phyloP scores from a whole-genome alignment of 495 filamentous ascomycete species.

The Aspergillus incahuasiensis region DNA sequence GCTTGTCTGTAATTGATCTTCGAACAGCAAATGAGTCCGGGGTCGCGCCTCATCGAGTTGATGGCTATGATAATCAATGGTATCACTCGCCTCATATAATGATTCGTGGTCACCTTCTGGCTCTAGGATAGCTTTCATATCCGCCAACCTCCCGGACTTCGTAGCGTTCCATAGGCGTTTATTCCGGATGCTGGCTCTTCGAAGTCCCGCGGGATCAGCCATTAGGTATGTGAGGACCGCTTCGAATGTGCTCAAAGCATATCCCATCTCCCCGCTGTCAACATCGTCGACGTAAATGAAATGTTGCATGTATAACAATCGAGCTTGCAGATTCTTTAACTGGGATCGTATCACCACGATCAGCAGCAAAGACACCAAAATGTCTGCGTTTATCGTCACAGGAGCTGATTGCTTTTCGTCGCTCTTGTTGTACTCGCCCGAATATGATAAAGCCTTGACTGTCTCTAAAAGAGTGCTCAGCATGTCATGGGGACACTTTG shows the following conservation, averaged over 20 bases:
- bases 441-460: constrained; percentile 71
- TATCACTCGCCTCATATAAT: constrained; percentile 37
- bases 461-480: constrained; percentile 82
- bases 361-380: constrained; percentile 85
- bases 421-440: constrained; percentile 33
- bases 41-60: constrained; percentile 38
- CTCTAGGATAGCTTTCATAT: constrained; percentile 76
- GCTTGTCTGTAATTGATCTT: constrained; percentile 19
- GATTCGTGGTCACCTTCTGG: constrained; percentile 51
- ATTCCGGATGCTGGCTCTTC: constrained; percentile 81
- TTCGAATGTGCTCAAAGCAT: constrained; percentile 94
- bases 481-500: constrained; percentile 92
- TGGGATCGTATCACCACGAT: constrained; percentile 92
- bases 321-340: constrained; percentile 80
- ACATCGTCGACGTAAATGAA: constrained; percentile 98
- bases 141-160: constrained; percentile 65
- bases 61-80: constrained; percentile 35
- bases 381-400: constrained; percentile 92
- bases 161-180: constrained; percentile 84
- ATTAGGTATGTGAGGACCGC: constrained; percentile 89
- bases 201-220: constrained; percentile 73
- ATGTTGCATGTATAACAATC: constrained; percentile 86
- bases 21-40: constrained; percentile 21
- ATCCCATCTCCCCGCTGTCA: constrained; percentile 94
- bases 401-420: constrained; percentile 57